Percentiles rank a stretch among this genome's conserved stretches.
Conservation (phyloP, 2,329 filamentous ascomycete species). For the Raffaelea albimanens region DNA sequence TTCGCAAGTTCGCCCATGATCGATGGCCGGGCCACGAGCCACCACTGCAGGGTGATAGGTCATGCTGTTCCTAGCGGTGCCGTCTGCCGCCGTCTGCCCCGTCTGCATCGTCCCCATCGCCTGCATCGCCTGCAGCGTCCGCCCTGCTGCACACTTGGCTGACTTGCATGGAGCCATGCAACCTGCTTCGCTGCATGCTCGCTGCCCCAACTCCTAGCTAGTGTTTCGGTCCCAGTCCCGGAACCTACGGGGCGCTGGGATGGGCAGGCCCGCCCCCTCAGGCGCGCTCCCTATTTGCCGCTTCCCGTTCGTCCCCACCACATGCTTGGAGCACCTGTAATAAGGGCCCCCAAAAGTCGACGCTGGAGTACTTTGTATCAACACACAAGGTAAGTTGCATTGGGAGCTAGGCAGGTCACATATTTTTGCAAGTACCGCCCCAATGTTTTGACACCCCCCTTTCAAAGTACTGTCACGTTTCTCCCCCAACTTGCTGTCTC, state of each 20-base stretch:
- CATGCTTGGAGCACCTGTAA: background rate
- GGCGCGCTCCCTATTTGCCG: conserved; percentile 8
- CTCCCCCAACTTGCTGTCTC: too few relatives aligned
- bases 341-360: background rate
- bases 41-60: too few relatives aligned
- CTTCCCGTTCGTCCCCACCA: conserved; percentile 7
- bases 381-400: too few relatives aligned
- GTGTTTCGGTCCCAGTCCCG: conserved; percentile 6
- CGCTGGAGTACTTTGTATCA: background rate
- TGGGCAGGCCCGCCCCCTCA: conserved; percentile 9
- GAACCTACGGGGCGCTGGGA: conserved; percentile 5
- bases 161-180: conserved; percentile 1
- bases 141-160: background rate
- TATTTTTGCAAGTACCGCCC: too few relatives aligned
- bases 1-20: too few relatives aligned
- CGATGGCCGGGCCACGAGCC: too few relatives aligned
- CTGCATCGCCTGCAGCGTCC: background rate
- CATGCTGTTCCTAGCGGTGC: too few relatives aligned
- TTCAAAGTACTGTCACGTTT: too few relatives aligned
- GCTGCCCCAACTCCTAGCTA: background rate
- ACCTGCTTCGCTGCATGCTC: background rate
- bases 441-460: too few relatives aligned
- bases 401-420: too few relatives aligned
- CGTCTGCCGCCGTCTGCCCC: background rate
- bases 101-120: background rate